Conservation (phyloP, 192 early-diverging fungal genomes). For the Endogone sp. region DNA sequence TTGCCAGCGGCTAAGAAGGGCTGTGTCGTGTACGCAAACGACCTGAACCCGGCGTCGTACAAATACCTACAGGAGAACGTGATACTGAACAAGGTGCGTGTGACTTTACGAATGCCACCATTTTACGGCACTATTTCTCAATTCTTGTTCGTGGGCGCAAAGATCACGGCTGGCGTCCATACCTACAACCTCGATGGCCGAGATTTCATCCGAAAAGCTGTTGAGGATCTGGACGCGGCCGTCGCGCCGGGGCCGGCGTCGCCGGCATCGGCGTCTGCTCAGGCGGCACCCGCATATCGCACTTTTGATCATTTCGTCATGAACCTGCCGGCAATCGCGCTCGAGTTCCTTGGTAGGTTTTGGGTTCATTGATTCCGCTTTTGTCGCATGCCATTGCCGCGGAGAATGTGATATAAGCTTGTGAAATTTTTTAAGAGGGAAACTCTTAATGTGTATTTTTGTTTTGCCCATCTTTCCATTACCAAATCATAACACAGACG, state of each 20-base stretch:
- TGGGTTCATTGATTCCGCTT: too few species aligned
- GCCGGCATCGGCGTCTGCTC: slow-evolving; percentile 13
- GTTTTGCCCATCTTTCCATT: not conserved
- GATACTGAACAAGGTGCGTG: slow-evolving; percentile 76
- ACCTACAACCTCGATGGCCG: slow-evolving; percentile 91
- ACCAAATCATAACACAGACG: slow-evolving; percentile 48
- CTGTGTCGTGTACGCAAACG: slow-evolving; percentile 92
- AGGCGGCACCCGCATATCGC: slow-evolving; percentile 25
- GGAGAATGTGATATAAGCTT: not conserved
- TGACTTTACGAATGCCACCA: too few species aligned
- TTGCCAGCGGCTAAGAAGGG: slow-evolving; percentile 85
- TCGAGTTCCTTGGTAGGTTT: slow-evolving; percentile 91
- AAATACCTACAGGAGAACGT: slow-evolving; percentile 80
- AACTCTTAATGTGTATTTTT: not conserved
- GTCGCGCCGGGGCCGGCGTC: slow-evolving; percentile 14
- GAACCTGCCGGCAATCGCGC: slow-evolving; percentile 96
- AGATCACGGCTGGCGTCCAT: slow-evolving; percentile 59
- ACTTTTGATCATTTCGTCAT: slow-evolving; percentile 96
- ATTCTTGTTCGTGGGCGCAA: not conserved
- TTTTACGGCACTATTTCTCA: not conserved
- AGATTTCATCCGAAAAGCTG: slow-evolving; percentile 79
- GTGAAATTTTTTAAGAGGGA: not conserved
- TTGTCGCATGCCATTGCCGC: too few species aligned
- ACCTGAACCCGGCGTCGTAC: slow-evolving; percentile 91
- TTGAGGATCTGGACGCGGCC: slow-evolving; percentile 55